These are phyloP conservation scores for Saturnispora halmiae DNA, from an alignment of 805 yeast genomes.

Conservation along the genomic window DNA sequence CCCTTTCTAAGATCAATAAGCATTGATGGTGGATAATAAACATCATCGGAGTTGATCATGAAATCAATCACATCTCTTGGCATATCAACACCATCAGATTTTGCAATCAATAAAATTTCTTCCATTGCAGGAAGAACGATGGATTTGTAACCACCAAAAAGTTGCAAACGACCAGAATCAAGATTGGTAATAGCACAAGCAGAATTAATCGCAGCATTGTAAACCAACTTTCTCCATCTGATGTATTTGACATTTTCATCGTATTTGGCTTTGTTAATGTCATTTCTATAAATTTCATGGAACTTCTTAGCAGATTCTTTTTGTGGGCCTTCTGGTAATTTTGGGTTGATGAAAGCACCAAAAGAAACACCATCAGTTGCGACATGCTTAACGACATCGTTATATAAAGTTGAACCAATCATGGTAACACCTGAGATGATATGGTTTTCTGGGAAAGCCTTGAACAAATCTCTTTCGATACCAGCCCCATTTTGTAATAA, in stretches of 20 bases:
- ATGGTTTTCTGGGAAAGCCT: constrained; percentile 27
- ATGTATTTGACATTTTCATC: constrained; percentile 32
- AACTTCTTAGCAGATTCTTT: constrained; percentile 27
- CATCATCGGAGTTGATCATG: constrained; percentile 35
- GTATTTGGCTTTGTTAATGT: constrained; percentile 22
- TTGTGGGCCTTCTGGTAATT: constrained; percentile 21
- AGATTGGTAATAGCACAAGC: constrained; percentile 34
- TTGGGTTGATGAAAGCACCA: constrained; percentile 31
- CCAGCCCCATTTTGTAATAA: constrained; percentile 35
- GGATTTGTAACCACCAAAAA: constrained; percentile 24
- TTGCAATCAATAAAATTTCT: constrained; percentile 38
- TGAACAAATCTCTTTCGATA: constrained; percentile 29
- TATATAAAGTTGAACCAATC: constrained; percentile 28
- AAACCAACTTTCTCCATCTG: constrained; percentile 40
- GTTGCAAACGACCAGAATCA: constrained; percentile 32
- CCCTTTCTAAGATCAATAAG: constrained; percentile 36
- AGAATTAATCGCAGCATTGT: constrained; percentile 40
- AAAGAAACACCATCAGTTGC: constrained; percentile 28
- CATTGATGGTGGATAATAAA: constrained; percentile 38
- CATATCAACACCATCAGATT: constrained; percentile 36
- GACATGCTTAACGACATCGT: constrained; percentile 28
- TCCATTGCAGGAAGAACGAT: constrained; percentile 35
- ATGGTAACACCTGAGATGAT: constrained; percentile 34
- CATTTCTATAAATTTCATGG: constrained; percentile 28
- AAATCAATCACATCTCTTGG: constrained; percentile 28